Conservation (phyloP, 2,329 filamentous ascomycete genomes). For the Fusarium coffeatum region DNA sequence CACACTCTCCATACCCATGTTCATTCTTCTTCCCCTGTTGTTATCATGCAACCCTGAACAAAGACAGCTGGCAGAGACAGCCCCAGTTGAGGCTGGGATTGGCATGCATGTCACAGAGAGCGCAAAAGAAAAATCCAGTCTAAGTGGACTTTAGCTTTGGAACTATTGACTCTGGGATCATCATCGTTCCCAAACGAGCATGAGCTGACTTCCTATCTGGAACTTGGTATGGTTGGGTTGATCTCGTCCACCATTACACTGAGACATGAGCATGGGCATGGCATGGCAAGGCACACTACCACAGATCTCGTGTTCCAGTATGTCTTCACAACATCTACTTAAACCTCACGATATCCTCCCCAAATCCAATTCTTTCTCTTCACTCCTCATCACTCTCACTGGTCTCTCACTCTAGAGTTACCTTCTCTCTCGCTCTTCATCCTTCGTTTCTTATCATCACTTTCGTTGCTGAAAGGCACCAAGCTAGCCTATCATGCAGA, state of each 20-base stretch:
- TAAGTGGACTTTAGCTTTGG: conserved; percentile 36
- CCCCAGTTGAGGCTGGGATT: conserved; percentile 38
- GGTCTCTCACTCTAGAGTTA: conserved; percentile 23
- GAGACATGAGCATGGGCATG: neutral
- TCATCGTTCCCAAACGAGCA: conserved; percentile 29
- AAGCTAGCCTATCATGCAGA: conserved; percentile 38
- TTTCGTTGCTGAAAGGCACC: conserved; percentile 33
- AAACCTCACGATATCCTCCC: conserved; percentile 28
- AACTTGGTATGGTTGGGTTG: conserved; percentile 3
- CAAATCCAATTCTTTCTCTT: neutral
- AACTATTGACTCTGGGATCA: conserved; percentile 26
- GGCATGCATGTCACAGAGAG: conserved; percentile 31
- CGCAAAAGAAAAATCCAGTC: neutral
- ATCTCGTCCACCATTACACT: conserved; percentile 5
- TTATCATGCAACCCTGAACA: conserved; percentile 22
- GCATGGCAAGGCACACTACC: neutral
- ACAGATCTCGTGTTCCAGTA: conserved; percentile 15
- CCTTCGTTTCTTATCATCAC: conserved; percentile 13
- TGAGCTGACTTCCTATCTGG: conserved; percentile 37
- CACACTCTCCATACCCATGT: neutral
- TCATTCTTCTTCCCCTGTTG: conserved; percentile 10
- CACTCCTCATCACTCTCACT: conserved; percentile 20
- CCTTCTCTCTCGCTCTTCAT: conserved; percentile 18
- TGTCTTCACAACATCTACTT: conserved; percentile 19
- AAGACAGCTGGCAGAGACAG: conserved; percentile 28